phyloP scores from a whole-genome alignment of 2,329 filamentous ascomycete species.

The Penicillium concentricum region DNA sequence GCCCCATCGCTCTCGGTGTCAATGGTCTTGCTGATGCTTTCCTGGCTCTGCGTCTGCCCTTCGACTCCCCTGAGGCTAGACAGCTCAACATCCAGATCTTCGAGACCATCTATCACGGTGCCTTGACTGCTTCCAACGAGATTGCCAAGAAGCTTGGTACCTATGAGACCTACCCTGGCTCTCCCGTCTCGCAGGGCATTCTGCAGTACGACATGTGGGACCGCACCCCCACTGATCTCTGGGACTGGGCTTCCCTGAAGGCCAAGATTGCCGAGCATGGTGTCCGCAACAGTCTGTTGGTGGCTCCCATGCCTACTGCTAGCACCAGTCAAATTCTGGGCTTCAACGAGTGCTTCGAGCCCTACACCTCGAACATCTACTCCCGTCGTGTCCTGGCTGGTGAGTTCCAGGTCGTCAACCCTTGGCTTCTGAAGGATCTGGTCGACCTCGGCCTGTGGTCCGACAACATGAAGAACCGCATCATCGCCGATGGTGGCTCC shows the following conservation, averaged over 20 bases:
- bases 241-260: slow-evolving; percentile 92
- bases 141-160: slow-evolving; percentile 79
- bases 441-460: slow-evolving; percentile 98
- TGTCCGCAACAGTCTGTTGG: slow-evolving; percentile 89
- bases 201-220: slow-evolving; percentile 99
- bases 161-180: slow-evolving; percentile 89
- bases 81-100: slow-evolving; percentile 98
- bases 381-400: slow-evolving; percentile 95
- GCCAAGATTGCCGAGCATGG: slow-evolving; percentile 88
- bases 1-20: slow-evolving; percentile 93
- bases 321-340: slow-evolving; percentile 96
- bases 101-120: slow-evolving; percentile 98
- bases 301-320: slow-evolving; percentile 97
- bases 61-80: slow-evolving; percentile 91
- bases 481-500: slow-evolving; percentile 94
- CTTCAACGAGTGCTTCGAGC: slow-evolving; percentile 99
- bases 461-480: slow-evolving; percentile 99
- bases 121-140: slow-evolving; percentile 83
- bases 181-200: slow-evolving; percentile 89
- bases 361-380: slow-evolving; percentile 99
- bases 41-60: slow-evolving; percentile 92
- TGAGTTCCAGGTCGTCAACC: slow-evolving; percentile 99
- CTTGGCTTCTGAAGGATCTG: slow-evolving; percentile 95
- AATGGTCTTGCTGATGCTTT: slow-evolving; percentile 98
- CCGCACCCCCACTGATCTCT: slow-evolving; percentile 87